A percentile compares a stretch with the other conserved stretches of the same genome.
Evolutionary conservation across 2,329 filamentous ascomycete species (phyloP).

Genomic region (Didymosphaeria variabile): DNA sequence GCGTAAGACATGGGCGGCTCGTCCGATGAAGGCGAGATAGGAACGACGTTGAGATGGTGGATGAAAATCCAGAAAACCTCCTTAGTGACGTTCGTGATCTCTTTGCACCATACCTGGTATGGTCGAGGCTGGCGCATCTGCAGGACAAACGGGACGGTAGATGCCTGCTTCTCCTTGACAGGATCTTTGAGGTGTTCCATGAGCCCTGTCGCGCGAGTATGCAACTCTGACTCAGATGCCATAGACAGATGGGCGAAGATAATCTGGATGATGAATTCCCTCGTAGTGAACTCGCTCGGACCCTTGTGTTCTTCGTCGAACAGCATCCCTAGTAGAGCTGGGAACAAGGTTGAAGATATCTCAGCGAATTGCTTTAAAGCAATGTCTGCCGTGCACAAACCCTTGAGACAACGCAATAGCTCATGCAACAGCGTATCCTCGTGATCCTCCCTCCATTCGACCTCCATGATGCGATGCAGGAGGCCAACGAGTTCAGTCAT

Average conservation of each 20-base stretch:
- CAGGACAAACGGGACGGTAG: slow-evolving; percentile 84
- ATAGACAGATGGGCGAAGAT: slow-evolving; percentile 88
- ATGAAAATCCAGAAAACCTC: slow-evolving; percentile 99
- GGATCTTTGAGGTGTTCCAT: slow-evolving; percentile 83
- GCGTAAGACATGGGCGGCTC: slow-evolving; percentile 52
- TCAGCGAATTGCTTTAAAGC: slow-evolving; percentile 83
- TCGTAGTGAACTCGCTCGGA: slow-evolving; percentile 93
- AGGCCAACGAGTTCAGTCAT: slow-evolving; percentile 91
- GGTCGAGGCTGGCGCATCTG: slow-evolving; percentile 88
- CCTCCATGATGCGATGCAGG: slow-evolving; percentile 88
- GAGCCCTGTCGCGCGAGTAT: slow-evolving; percentile 75
- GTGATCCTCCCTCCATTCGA: slow-evolving; percentile 98
- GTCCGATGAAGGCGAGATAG: slow-evolving; percentile 60
- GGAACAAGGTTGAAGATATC: slow-evolving; percentile 83
- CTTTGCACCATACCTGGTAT: slow-evolving; percentile 93
- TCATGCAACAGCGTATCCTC: slow-evolving; percentile 94
- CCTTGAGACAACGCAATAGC: slow-evolving; percentile 90
- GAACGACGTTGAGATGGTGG: slow-evolving; percentile 88
- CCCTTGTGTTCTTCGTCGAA: slow-evolving; percentile 99
- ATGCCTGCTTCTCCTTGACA: slow-evolving; percentile 72
- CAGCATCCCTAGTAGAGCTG: slow-evolving; percentile 84
- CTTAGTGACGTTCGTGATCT: slow-evolving; percentile 91
- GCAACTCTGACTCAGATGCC: slow-evolving; percentile 62
- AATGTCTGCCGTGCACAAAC: slow-evolving; percentile 87
- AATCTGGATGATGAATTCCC: slow-evolving; percentile 87